Conservation (phyloP, 1,284 basidiomycete genomes). For the Wolfiporia cocos region DNA sequence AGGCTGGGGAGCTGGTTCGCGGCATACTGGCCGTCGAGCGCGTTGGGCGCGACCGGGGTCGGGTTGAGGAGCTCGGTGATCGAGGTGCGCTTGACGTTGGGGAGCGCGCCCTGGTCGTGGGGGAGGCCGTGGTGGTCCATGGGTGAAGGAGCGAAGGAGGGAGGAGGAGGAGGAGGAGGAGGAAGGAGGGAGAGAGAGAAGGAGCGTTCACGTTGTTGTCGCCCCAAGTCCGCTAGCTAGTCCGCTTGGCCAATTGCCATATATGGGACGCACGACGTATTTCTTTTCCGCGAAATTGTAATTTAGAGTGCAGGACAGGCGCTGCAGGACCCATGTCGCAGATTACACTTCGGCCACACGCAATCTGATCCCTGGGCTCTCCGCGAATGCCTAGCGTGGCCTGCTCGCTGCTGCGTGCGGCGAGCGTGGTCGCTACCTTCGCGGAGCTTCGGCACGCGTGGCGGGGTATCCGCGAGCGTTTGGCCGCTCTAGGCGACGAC, state of each 20-base stretch:
- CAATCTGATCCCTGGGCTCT: too few relatives aligned
- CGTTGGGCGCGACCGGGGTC: slow-evolving; percentile 23
- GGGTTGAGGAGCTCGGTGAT: slow-evolving; percentile 49
- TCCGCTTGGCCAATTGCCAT: slow-evolving; percentile 12
- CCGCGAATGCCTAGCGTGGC: too few relatives aligned
- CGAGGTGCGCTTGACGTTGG: slow-evolving; percentile 42
- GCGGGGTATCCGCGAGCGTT: neutral
- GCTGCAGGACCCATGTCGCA: too few relatives aligned
- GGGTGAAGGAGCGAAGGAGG: slow-evolving; percentile 10
- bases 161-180: slow-evolving; percentile 7
- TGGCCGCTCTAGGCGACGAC: too few relatives aligned
- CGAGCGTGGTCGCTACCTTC: neutral
- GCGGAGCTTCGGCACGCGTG: neutral
- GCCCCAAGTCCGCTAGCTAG: slow-evolving; percentile 14
- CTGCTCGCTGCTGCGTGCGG: too few relatives aligned
- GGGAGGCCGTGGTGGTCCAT: slow-evolving; percentile 31
- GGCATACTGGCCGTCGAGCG: slow-evolving; percentile 25
- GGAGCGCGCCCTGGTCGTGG: too few relatives aligned
- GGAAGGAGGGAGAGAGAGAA: slow-evolving; percentile 8
- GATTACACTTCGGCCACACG: too few relatives aligned
- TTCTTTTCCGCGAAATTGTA: too few relatives aligned
- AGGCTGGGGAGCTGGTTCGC: slow-evolving; percentile 38
- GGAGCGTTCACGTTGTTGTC: too few relatives aligned
- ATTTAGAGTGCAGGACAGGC: too few relatives aligned
- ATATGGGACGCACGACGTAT: slow-evolving; percentile 6